Evolutionary conservation across 1,139 yeast species (phyloP).

Genomic region (Geotrichum bryndzae): DNA sequence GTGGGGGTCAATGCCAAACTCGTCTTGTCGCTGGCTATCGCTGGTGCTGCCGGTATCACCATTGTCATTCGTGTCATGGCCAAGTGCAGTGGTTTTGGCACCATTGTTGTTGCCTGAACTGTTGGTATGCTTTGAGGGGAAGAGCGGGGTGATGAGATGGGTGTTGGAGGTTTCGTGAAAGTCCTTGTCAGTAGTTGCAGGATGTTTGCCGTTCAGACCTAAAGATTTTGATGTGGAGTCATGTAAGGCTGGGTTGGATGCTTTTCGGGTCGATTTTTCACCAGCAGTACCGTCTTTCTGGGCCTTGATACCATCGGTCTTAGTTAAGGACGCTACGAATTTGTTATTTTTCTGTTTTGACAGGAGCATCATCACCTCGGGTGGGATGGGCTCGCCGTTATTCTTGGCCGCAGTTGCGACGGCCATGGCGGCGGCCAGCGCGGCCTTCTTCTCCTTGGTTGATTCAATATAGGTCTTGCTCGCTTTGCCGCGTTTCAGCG

Average conservation of each 20-base stretch:
- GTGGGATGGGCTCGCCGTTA: slow-evolving; percentile 9
- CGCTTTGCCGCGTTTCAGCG: slow-evolving; percentile 40
- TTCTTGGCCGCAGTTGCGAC: slow-evolving; percentile 11
- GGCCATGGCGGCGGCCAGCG: slow-evolving; percentile 10
- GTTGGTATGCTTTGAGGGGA: not conserved
- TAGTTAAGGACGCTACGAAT: not conserved
- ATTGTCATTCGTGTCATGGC: not conserved
- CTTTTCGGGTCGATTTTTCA: not conserved
- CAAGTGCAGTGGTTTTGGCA: not conserved
- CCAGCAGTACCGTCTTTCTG: not conserved
- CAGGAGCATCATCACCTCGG: not conserved
- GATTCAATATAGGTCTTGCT: slow-evolving; percentile 27
- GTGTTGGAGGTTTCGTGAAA: not conserved
- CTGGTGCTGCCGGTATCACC: not conserved
- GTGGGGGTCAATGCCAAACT: slow-evolving; percentile 6
- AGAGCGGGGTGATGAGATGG: not conserved
- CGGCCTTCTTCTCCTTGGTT: slow-evolving; percentile 19
- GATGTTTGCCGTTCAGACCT: not conserved
- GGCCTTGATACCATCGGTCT: not conserved
- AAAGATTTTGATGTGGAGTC: not conserved
- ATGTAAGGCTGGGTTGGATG: not conserved
- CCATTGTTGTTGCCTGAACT: not conserved
- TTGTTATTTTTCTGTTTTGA: not conserved
- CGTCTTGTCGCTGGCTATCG: not conserved
- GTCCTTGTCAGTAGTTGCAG: not conserved